Evolutionary conservation across 345 rosid species (phyloP).

Genomic region (Populus pruinosa): DNA sequence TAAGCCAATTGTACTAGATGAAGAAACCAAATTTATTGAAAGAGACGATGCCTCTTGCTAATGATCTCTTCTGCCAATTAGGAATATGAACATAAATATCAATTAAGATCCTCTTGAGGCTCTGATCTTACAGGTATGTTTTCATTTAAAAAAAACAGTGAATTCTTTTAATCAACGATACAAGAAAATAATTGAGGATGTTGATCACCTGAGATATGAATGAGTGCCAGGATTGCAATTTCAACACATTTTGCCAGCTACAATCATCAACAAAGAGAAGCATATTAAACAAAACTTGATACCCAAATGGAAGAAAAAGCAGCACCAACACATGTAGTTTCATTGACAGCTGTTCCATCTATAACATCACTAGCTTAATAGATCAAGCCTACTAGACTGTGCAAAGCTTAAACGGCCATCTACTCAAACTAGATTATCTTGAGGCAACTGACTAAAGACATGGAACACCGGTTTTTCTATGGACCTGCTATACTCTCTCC

Average conservation of each 20-base stretch:
- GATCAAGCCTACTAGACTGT: not conserved
- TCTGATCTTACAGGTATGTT: not conserved
- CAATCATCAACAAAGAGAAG: slow-evolving; percentile 21
- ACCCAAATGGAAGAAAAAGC: not conserved
- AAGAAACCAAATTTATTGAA: too few species aligned
- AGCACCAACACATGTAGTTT: not conserved
- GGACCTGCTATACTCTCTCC: not conserved
- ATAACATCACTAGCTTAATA: not conserved
- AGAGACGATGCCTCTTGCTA: not conserved
- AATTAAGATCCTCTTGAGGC: not conserved
- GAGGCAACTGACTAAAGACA: not conserved
- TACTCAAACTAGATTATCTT: not conserved
- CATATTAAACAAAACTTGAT: not conserved
- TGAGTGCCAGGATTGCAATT: slow-evolving; percentile 76
- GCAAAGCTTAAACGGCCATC: not conserved
- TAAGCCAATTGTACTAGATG: too few species aligned
- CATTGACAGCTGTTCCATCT: not conserved
- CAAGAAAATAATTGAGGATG: slow-evolving; percentile 5
- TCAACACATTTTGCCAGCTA: slow-evolving; percentile 76
- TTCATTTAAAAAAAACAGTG: not conserved
- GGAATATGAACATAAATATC: not conserved
- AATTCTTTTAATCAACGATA: not conserved
- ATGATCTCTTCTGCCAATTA: not conserved
- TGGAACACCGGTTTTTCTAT: not conserved
- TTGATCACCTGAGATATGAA: slow-evolving; percentile 73